A percentile compares a stretch with the other conserved stretches of the same genome.
Conservation (phyloP, 176 grass and related monocot genomes). For the Aechmea fasciata region DNA sequence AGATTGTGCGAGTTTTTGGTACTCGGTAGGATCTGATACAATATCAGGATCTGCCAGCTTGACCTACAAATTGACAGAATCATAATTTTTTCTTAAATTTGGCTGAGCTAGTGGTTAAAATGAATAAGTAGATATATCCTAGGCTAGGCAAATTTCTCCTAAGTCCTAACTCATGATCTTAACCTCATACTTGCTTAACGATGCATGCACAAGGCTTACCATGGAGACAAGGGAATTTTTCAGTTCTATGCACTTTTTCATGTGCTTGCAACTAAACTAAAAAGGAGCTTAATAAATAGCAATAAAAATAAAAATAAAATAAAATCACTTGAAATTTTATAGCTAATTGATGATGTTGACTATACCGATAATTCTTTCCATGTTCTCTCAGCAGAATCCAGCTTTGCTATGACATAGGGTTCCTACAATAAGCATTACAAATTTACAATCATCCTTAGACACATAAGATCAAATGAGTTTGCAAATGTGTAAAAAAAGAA, state of each 20-base stretch:
- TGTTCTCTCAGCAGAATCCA: conserved; percentile 79
- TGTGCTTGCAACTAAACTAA: not conserved
- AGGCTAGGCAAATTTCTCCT: no score
- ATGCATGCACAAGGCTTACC: no score
- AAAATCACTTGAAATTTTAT: not conserved
- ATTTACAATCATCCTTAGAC: conserved; percentile 7
- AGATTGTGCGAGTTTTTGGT: conserved; percentile 92
- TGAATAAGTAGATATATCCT: no score
- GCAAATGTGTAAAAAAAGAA: not conserved
- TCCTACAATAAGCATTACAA: conserved; percentile 39
- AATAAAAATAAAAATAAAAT: not conserved
- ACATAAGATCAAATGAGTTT: not conserved
- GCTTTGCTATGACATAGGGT: conserved; percentile 71
- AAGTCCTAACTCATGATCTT: no score
- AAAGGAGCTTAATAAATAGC: not conserved
- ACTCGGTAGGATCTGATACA: conserved; percentile 70
- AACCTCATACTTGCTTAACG: no score
- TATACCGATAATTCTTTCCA: conserved; percentile 95
- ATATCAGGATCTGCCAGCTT: conserved; percentile 90
- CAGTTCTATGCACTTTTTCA: not conserved
- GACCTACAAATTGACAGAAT: conserved; percentile 38
- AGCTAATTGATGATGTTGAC: conserved; percentile 10
- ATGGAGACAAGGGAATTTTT: no score
- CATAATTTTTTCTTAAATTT: not conserved
- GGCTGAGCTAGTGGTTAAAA: not conserved